Evolutionary conservation across 1,139 yeast genomes (phyloP).

Genomic region (Debaryomyces udenii): DNA sequence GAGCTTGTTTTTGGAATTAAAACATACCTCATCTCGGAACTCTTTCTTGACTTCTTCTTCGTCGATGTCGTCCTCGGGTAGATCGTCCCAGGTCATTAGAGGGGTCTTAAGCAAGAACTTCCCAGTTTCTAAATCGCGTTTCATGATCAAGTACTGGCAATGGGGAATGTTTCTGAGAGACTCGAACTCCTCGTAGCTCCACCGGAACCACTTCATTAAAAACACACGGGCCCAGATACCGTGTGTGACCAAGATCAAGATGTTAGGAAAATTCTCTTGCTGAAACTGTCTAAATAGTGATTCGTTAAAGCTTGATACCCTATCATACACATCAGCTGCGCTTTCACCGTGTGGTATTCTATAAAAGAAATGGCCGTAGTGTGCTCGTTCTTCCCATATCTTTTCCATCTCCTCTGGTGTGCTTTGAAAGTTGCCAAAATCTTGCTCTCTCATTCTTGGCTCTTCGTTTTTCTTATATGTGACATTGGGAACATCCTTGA

Average conservation of each 20-base stretch:
- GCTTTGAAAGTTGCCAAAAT: constrained; percentile 89
- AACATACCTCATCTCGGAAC: constrained; percentile 44
- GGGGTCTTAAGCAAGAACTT: constrained; percentile 56
- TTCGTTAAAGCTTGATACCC: constrained; percentile 89
- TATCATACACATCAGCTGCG: constrained; percentile 92
- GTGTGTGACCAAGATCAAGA: constrained; percentile 83
- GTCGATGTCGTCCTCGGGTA: constrained; percentile 46
- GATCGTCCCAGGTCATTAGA: constrained; percentile 62
- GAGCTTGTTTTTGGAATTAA: constrained; percentile 41
- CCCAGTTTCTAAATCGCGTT: constrained; percentile 47
- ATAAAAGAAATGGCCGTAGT: constrained; percentile 89
- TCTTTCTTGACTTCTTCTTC: constrained; percentile 44
- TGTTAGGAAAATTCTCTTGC: constrained; percentile 65
- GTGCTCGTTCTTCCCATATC: constrained; percentile 80
- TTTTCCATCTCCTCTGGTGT: constrained; percentile 74
- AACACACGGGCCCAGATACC: constrained; percentile 95
- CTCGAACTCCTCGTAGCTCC: constrained; percentile 91
- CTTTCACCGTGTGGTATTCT: constrained; percentile 92
- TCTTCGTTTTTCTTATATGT: constrained; percentile 70
- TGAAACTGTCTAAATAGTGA: constrained; percentile 80
- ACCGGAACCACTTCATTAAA: constrained; percentile 88
- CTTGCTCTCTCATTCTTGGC: constrained; percentile 90
- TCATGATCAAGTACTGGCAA: constrained; percentile 81
- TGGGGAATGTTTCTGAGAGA: constrained; percentile 79
- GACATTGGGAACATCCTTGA: constrained; percentile 53